Evolutionary conservation across 106 monocot genomes (phyloP), one percentile per base, ranked within the genome.

Genomic region (Ottelia alismoides): DNA sequence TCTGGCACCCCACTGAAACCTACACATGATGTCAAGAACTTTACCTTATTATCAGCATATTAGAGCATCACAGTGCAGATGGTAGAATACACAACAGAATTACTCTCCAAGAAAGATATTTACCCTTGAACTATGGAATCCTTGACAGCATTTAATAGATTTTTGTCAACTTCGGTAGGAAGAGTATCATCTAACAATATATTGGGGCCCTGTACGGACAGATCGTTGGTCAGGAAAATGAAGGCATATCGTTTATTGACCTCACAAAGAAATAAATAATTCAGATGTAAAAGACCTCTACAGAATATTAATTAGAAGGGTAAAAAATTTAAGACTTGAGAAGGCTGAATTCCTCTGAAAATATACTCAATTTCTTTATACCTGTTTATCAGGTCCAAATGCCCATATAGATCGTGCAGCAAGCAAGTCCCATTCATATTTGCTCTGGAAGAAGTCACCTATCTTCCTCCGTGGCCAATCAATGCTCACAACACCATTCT

Each of bases 121-220:
- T 81, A 94, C 94, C 96, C 94, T 53, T 96, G 96, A 61, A 96
- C 85, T 27, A 96, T 96, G 30, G 96, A 96, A 52, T 96, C 94
- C 66, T 78, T 96, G 29, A 96, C 88, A 48, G 94, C 77, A 78
- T 78, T 81, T 53, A 96, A 53, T 59, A 96, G 47, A 60, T 63
- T 64, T 56, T 96, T 96, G 65, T 96, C 94, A 51, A 96, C 94
- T 74, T 96, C 94, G 61, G 77, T 70, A 24, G 84, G 76, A 24
- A 96, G 74, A 11, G 88, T 88, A 62, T 96, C 94, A 66, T 96
- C 94, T 69, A 96, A 50, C 31, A 96, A 68, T 45, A 96, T 80
- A 52, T 96, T 96, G 19, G 94, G 94, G 1, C 94, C 94, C 94
- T 96, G 66, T 27, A 66, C 30, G 58, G n/a, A n/a, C n/a, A n/a